Conservation (phyloP, 805 yeast species). For the Nakazawaea wyomingensis region DNA sequence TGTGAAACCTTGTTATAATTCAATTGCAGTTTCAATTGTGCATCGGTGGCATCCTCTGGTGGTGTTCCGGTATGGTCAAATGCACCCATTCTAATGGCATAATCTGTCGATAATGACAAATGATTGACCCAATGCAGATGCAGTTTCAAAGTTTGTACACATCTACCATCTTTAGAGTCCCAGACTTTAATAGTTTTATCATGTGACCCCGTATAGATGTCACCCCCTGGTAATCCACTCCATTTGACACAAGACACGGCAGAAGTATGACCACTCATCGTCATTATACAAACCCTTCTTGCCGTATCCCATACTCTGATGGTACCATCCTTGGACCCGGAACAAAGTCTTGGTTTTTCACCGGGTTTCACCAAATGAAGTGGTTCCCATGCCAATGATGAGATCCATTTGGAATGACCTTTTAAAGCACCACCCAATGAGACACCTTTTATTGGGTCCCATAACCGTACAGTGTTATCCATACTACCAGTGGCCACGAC, state of each 20-base stretch:
- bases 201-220: slow-evolving; percentile 85
- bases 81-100: slow-evolving; percentile 81
- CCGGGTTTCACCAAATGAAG: slow-evolving; percentile 68
- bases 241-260: slow-evolving; percentile 95
- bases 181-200: slow-evolving; percentile 92
- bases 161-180: slow-evolving; percentile 75
- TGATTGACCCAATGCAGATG: slow-evolving; percentile 99
- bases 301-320: slow-evolving; percentile 85
- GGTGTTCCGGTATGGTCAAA: slow-evolving; percentile 63
- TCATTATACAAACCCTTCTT: slow-evolving; percentile 56
- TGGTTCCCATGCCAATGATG: slow-evolving; percentile 93
- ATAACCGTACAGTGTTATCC: slow-evolving; percentile 84
- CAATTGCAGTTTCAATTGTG: slow-evolving; percentile 44
- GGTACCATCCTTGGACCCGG: slow-evolving; percentile 90
- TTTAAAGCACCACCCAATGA: slow-evolving; percentile 65
- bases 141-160: slow-evolving; percentile 72
- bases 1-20: slow-evolving; percentile 61
- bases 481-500: slow-evolving; percentile 92
- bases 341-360: slow-evolving; percentile 65
- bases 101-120: slow-evolving; percentile 85
- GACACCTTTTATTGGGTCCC: slow-evolving; percentile 77
- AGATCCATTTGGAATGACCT: slow-evolving; percentile 89
- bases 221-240: slow-evolving; percentile 82
- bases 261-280: slow-evolving; percentile 82
- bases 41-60: slow-evolving; percentile 41